Percentiles rank a stretch among this genome's conserved stretches.
Evolutionary conservation across 345 rosid genomes (phyloP).

Genomic region (Ceriops tagal): DNA sequence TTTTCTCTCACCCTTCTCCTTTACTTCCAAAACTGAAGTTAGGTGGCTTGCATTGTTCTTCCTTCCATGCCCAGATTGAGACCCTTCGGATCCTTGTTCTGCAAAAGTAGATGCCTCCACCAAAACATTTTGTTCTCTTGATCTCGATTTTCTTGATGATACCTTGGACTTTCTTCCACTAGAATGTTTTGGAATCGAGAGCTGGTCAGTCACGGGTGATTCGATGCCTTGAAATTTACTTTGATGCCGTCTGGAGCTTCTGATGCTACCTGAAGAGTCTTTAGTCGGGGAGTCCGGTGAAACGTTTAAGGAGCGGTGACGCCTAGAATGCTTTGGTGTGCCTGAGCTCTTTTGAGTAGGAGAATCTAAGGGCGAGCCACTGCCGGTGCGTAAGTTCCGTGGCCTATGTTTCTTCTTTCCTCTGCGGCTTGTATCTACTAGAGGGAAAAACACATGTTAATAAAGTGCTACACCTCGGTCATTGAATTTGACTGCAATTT

Average conservation of each 20-base stretch:
- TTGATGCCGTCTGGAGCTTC: constrained; percentile 10
- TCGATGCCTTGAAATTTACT: constrained; percentile 13
- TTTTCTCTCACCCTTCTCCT: constrained; percentile 13
- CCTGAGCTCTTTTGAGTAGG: constrained; percentile 27
- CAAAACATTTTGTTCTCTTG: constrained; percentile 15
- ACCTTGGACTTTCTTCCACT: constrained; percentile 19
- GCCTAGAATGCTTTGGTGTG: constrained; percentile 35
- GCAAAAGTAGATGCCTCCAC: constrained; percentile 11
- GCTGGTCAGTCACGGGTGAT: constrained; percentile 16
- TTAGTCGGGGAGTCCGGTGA: constrained; percentile 26
- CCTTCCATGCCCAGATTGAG: constrained; percentile 5
- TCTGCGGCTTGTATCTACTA: constrained; percentile 18
- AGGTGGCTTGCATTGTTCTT: constrained; percentile 19
- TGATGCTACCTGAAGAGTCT: constrained; percentile 11
- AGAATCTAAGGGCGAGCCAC: constrained; percentile 18
- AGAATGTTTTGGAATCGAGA: constrained; percentile 25
- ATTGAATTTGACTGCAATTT: background rate
- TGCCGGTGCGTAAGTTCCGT: constrained; percentile 20
- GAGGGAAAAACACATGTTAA: too few relatives aligned
- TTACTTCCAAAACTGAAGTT: constrained; percentile 22
- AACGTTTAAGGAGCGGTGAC: constrained; percentile 24
- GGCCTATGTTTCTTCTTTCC: constrained; percentile 37
- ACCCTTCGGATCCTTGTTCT: constrained; percentile 5
- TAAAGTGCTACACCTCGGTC: background rate
- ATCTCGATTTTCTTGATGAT: constrained; percentile 13